A percentile compares a stretch with the other conserved stretches of the same genome.
Evolutionary conservation across 495 filamentous ascomycete genomes (phyloP).

Genomic region (Penicillium bialowiezense): DNA sequence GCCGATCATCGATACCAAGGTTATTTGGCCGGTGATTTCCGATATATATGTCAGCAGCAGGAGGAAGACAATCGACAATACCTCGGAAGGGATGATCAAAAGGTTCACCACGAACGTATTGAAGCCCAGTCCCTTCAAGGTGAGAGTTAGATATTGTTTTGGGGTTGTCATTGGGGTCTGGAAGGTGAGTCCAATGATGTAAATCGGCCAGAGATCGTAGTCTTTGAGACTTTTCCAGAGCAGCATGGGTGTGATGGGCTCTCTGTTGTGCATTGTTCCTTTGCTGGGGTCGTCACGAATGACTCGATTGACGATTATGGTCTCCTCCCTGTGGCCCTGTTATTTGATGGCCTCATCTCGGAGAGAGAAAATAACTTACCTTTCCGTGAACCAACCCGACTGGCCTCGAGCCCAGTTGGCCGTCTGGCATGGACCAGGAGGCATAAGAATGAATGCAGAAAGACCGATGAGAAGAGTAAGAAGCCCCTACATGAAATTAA

Average conservation of each 20-base stretch:
- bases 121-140: slow-evolving; percentile 57
- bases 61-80: slow-evolving; percentile 38
- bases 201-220: slow-evolving; percentile 54
- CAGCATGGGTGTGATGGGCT: slow-evolving; percentile 45
- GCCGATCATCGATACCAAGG: slow-evolving; percentile 40
- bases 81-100: slow-evolving; percentile 56
- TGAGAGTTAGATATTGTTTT: slow-evolving; percentile 60
- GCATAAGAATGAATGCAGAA: slow-evolving; percentile 59
- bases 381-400: slow-evolving; percentile 67
- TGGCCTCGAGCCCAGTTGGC: slow-evolving; percentile 60
- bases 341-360: no score
- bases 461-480: slow-evolving; percentile 58
- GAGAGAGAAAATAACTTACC: slow-evolving; percentile 33
- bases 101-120: slow-evolving; percentile 64
- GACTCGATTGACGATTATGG: slow-evolving; percentile 71
- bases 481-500: no score
- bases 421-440: slow-evolving; percentile 64
- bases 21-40: slow-evolving; percentile 49
- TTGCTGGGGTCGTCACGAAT: slow-evolving; percentile 73
- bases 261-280: slow-evolving; percentile 59
- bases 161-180: slow-evolving; percentile 50
- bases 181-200: slow-evolving; percentile 49
- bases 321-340: slow-evolving; percentile 33
- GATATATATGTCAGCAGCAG: slow-evolving; percentile 46
- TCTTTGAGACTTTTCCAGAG: slow-evolving; percentile 52